Percentiles rank a stretch among this genome's conserved stretches.
Evolutionary conservation across 1,284 basidiomycete species (phyloP).

Genomic region (Ustilago xerochloae): DNA sequence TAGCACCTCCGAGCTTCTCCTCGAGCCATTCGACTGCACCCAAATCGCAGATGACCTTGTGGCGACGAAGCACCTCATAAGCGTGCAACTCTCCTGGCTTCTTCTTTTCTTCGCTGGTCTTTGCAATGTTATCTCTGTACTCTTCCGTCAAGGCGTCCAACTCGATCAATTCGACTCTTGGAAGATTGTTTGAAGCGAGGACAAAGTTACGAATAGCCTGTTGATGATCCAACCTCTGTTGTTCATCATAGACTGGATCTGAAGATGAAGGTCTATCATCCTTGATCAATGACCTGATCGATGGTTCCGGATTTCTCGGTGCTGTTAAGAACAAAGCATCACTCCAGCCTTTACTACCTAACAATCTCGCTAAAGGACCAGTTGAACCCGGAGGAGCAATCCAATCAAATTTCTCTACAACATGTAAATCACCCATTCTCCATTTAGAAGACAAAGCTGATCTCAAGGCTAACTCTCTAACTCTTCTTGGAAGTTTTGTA

Average conservation of each 20-base stretch:
- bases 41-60: conserved; percentile 62
- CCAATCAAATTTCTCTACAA: conserved; percentile 75
- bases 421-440: conserved; percentile 78
- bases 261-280: conserved; percentile 51
- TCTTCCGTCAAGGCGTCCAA: conserved; percentile 60
- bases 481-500: conserved; percentile 87
- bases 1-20: conserved; percentile 65
- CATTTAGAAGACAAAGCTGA: conserved; percentile 85
- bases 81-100: conserved; percentile 66
- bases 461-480: conserved; percentile 90
- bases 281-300: conserved; percentile 25
- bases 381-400: conserved; percentile 61
- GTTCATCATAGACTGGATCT: conserved; percentile 58
- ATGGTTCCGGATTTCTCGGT: conserved; percentile 54
- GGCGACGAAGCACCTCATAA: conserved; percentile 63
- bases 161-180: conserved; percentile 57
- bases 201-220: conserved; percentile 56
- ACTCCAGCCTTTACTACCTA: conserved; percentile 58
- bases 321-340: conserved; percentile 65
- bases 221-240: conserved; percentile 54
- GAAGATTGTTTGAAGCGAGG: conserved; percentile 58
- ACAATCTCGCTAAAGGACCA: conserved; percentile 50
- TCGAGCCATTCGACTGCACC: conserved; percentile 68
- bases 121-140: conserved; percentile 40
- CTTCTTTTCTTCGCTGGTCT: conserved; percentile 60